phyloP scores from a whole-genome alignment of 2,329 filamentous ascomycete genomes.

The Celoporthe dispersa region DNA sequence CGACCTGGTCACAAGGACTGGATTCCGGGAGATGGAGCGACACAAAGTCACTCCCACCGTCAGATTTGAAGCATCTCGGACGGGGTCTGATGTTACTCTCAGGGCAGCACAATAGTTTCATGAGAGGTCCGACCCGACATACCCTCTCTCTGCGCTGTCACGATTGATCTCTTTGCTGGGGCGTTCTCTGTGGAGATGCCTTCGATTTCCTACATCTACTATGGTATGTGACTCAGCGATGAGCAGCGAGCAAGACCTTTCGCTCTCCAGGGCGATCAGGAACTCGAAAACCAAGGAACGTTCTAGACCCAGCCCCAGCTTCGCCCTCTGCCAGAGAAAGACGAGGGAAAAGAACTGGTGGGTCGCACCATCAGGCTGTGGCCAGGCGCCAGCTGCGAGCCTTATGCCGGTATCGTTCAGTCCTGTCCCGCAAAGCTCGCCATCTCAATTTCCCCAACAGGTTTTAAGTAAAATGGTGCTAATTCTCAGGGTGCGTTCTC shows the following conservation, averaged over 20 bases:
- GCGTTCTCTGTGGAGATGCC: background rate
- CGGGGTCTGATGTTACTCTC: background rate
- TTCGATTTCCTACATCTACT: background rate
- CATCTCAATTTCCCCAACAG: constrained; percentile 9
- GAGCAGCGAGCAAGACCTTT: background rate
- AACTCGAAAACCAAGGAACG: background rate
- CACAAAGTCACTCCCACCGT: background rate
- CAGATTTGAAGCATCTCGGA: background rate
- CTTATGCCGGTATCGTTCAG: background rate
- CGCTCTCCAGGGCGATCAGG: background rate
- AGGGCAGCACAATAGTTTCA: background rate
- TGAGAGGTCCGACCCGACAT: background rate
- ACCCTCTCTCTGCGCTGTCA: background rate
- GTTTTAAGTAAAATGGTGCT: constrained; percentile 4
- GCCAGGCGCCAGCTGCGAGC: constrained; percentile 4
- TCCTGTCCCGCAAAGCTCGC: constrained; percentile 3
- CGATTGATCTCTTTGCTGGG: background rate
- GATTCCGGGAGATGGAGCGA: background rate
- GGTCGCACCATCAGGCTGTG: background rate
- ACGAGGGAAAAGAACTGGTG: background rate
- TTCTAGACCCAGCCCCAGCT: background rate
- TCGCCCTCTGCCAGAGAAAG: background rate
- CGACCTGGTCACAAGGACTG: background rate
- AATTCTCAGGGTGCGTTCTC: background rate
- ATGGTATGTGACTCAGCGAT: background rate